These are phyloP conservation scores for Ashbya aceris DNA, from an alignment of 1,139 yeast genomes.

Conservation along the genomic window DNA sequence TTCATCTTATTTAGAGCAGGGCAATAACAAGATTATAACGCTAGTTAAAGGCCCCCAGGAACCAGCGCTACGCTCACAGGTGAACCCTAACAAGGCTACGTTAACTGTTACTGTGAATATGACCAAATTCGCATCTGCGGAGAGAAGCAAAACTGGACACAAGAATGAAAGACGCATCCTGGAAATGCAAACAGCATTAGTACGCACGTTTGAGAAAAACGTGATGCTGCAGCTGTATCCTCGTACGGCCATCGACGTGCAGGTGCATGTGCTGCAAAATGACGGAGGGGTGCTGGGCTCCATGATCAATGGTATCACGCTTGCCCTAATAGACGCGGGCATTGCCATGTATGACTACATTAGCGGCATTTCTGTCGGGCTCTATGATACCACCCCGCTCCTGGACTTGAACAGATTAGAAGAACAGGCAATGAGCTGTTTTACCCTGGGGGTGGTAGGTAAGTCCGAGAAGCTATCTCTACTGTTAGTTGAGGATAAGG, in stretches of 20 bases:
- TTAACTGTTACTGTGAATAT: constrained; percentile 58
- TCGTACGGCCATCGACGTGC: constrained; percentile 66
- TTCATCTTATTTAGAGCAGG: constrained; percentile 85
- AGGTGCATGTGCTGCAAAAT: constrained; percentile 70
- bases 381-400: constrained; percentile 65
- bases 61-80: constrained; percentile 47
- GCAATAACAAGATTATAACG: constrained; percentile 82
- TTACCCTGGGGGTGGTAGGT: constrained; percentile 82
- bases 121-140: constrained; percentile 75
- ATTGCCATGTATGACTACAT: constrained; percentile 90
- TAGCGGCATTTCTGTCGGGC: constrained; percentile 70
- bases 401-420: constrained; percentile 77
- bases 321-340: constrained; percentile 92
- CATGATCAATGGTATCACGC: constrained; percentile 77
- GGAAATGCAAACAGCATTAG: constrained; percentile 67
- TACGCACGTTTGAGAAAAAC: constrained; percentile 74
- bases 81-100: constrained; percentile 40
- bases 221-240: constrained; percentile 70
- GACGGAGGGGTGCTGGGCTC: constrained; percentile 85
- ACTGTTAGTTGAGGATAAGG: constrained; percentile 67
- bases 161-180: constrained; percentile 62
- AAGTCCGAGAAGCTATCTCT: constrained; percentile 68
- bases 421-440: constrained; percentile 69
- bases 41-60: constrained; percentile 86
- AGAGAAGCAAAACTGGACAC: constrained; percentile 49